phyloP scores from a whole-genome alignment of 2,329 filamentous ascomycete genomes.

The Trichoderma lentiforme region DNA sequence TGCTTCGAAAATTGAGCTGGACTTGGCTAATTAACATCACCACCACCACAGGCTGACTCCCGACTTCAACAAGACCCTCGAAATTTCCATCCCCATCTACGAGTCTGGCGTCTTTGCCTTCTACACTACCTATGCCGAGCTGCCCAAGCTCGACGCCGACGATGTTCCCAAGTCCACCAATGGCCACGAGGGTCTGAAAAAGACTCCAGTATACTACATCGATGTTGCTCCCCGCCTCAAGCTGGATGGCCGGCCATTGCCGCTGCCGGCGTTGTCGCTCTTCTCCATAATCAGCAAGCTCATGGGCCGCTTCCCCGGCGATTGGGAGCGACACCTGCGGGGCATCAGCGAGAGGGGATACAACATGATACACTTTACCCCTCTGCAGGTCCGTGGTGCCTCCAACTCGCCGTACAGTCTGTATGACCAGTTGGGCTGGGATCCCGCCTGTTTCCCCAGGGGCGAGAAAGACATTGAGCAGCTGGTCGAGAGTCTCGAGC shows the following conservation, averaged over 20 bases:
- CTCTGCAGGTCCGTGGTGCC: conserved; percentile 78
- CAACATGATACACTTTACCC: conserved; percentile 99
- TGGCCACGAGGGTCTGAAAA: conserved; percentile 50
- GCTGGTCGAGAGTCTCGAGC: conserved; percentile 77
- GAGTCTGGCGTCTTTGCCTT: conserved; percentile 86
- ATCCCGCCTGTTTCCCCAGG: conserved; percentile 74
- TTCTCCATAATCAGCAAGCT: conserved; percentile 97
- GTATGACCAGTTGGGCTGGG: conserved; percentile 87
- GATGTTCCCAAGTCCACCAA: conserved; percentile 24
- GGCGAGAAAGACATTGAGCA: conserved; percentile 78
- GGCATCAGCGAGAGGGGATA: conserved; percentile 90
- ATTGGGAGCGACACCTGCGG: conserved; percentile 85
- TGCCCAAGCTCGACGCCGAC: conserved; percentile 60
- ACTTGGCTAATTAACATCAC: neutral
- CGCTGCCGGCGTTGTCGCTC: conserved; percentile 81
- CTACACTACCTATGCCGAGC: conserved; percentile 86
- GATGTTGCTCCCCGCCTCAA: conserved; percentile 82
- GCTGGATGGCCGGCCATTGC: conserved; percentile 70
- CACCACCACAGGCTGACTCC: conserved; percentile 64
- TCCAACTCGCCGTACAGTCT: conserved; percentile 98
- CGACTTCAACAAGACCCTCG: conserved; percentile 87
- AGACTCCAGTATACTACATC: conserved; percentile 82
- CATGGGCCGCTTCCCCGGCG: conserved; percentile 85
- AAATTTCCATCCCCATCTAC: conserved; percentile 84
- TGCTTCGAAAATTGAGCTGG: neutral